These are phyloP conservation scores for Botrytis elliptica DNA, from an alignment of 2,329 filamentous ascomycete genomes.

Conservation along the genomic window DNA sequence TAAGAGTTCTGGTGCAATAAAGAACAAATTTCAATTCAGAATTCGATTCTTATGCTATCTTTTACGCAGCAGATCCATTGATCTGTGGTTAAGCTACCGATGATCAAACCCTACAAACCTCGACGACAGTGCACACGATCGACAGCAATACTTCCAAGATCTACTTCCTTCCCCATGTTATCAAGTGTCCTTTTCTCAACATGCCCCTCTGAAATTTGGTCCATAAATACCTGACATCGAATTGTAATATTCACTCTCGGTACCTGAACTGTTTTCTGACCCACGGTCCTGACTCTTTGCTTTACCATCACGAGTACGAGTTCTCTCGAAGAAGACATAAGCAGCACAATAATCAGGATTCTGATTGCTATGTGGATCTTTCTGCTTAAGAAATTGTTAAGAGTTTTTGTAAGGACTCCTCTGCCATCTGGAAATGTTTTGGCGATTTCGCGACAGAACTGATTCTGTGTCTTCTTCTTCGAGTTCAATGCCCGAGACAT, in stretches of 20 bases:
- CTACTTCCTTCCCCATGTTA: neutral
- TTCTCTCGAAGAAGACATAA: slow-evolving; percentile 61
- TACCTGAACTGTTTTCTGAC: no score
- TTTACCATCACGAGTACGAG: slow-evolving; percentile 51
- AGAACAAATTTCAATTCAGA: no score
- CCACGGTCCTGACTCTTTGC: slow-evolving; percentile 50
- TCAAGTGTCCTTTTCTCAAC: neutral
- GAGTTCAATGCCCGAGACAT: neutral
- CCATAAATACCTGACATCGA: neutral
- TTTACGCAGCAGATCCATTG: neutral
- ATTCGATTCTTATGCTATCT: neutral
- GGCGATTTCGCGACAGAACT: neutral
- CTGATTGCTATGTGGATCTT: neutral
- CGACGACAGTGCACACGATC: no score
- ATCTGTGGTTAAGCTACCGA: neutral
- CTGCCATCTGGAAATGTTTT: neutral
- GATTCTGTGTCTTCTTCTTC: neutral
- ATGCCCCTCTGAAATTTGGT: neutral
- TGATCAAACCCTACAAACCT: neutral
- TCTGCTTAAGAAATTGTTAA: neutral
- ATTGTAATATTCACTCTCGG: neutral
- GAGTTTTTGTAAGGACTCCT: neutral
- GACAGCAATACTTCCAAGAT: neutral
- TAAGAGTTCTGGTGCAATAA: no score
- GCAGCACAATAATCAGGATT: slow-evolving; percentile 51